Conservation (phyloP, 2,329 filamentous ascomycete genomes). For the Akanthomyces dipterigenus region DNA sequence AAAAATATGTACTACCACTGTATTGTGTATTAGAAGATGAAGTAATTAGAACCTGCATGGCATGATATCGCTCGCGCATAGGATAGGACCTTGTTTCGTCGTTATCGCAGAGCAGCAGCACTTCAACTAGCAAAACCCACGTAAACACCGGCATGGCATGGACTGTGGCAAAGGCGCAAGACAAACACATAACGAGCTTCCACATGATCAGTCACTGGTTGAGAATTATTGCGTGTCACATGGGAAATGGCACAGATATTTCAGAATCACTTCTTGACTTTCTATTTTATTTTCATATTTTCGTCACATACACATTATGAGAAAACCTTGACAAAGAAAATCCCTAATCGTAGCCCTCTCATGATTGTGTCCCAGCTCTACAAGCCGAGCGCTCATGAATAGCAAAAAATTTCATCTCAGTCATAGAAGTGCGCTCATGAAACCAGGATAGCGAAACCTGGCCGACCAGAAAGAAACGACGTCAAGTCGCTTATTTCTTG, state of each 20-base stretch:
- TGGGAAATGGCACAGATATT: neutral
- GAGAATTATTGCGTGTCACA: neutral
- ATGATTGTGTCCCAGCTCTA: conserved; percentile 36
- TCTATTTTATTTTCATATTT: conserved; percentile 40
- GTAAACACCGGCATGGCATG: no score
- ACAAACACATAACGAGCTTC: no score
- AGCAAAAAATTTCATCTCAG: conserved; percentile 35
- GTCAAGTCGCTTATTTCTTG: conserved; percentile 58
- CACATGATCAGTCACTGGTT: neutral
- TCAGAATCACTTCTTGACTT: conserved; percentile 37
- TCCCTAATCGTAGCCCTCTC: conserved; percentile 34
- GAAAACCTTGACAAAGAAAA: conserved; percentile 32
- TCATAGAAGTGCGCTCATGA: conserved; percentile 40
- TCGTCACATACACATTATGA: conserved; percentile 37
- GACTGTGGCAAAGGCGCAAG: no score
- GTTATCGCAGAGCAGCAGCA: neutral
- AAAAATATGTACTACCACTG: neutral
- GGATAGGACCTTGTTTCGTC: neutral
- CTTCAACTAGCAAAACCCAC: no score
- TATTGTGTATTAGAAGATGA: neutral
- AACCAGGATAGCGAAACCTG: conserved; percentile 13
- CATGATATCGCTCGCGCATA: neutral
- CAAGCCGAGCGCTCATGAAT: conserved; percentile 37
- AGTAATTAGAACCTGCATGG: neutral
- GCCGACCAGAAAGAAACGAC: conserved; percentile 19